A percentile compares a stretch with the other conserved stretches of the same genome.
Conservation (phyloP, 306 rosid genomes). For the Dryas drummondii region DNA sequence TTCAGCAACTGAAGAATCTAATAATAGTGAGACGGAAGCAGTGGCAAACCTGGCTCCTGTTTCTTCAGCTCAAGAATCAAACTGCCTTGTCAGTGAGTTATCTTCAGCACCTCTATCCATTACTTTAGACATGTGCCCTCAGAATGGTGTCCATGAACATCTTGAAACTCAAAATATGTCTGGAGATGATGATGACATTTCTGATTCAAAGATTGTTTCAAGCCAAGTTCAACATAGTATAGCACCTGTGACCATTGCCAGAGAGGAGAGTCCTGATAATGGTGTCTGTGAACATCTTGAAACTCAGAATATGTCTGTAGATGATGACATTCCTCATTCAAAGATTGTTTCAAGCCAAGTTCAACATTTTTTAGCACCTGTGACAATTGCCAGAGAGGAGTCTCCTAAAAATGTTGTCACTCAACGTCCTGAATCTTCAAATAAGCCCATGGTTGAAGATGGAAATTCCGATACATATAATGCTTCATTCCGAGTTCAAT, state of each 20-base stretch:
- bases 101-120: conserved; percentile 31
- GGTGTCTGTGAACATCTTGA: conserved; percentile 23
- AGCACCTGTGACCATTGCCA: conserved; percentile 24
- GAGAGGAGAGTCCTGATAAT: conserved; percentile 34
- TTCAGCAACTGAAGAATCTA: conserved; percentile 24
- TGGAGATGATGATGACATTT: conserved; percentile 11
- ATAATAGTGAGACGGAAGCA: conserved; percentile 25
- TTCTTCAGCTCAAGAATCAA: conserved; percentile 32
- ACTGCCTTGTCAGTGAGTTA: conserved; percentile 11
- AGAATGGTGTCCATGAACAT: conserved; percentile 24
- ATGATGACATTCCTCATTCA: conserved; percentile 31
- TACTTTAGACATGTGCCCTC: conserved; percentile 36
- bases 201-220: conserved; percentile 26
- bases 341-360: neutral
- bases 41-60: conserved; percentile 15
- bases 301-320: conserved; percentile 12
- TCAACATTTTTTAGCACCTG: conserved; percentile 5
- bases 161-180: conserved; percentile 22
- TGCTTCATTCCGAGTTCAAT: conserved; percentile 33
- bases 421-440: conserved; percentile 28
- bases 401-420: conserved; percentile 24
- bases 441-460: conserved; percentile 12
- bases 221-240: conserved; percentile 22
- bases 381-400: conserved; percentile 35
- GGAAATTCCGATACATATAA: conserved; percentile 13